Percentiles rank a stretch among this genome's conserved stretches.
phyloP scores from a whole-genome alignment of 176 grass and related monocot genomes.

The Eremochloa ophiuroides region DNA sequence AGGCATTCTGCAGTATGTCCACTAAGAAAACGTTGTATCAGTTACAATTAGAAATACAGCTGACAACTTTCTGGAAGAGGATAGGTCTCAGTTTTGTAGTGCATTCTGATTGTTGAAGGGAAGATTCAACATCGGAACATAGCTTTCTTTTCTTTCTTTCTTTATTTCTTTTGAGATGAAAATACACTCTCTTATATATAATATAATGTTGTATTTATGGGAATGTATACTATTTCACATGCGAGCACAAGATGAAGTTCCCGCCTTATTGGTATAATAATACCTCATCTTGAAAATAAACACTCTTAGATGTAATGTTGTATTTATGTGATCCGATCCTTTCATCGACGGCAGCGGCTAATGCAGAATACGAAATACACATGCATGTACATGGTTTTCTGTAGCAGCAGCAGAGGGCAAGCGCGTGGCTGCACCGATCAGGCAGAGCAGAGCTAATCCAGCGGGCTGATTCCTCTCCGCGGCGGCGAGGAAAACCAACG shows the following conservation, averaged over 20 bases:
- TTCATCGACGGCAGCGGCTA: neutral
- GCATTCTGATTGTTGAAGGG: neutral
- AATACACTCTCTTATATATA: constrained; percentile 18
- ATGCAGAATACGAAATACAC: neutral
- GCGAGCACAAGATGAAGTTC: neutral
- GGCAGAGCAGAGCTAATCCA: neutral
- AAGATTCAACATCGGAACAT: neutral
- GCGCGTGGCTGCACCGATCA: neutral
- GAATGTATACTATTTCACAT: neutral
- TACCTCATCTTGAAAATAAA: neutral
- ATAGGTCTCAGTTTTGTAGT: constrained; percentile 21
- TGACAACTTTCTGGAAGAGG: neutral
- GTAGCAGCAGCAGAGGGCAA: neutral
- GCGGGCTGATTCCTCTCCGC: no score
- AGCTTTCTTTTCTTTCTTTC: neutral
- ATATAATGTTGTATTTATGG: constrained; percentile 6
- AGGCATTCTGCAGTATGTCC: constrained; percentile 28
- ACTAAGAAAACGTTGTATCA: neutral
- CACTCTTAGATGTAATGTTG: no score
- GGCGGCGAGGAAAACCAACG: no score
- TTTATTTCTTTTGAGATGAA: neutral
- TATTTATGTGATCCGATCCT: no score
- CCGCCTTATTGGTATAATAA: neutral
- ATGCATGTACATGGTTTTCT: neutral
- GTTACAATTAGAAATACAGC: neutral